A percentile compares a stretch with the other conserved stretches of the same genome.
Evolutionary conservation across 2,329 filamentous ascomycete species (phyloP).

Genomic region (Catunica adiposa): DNA sequence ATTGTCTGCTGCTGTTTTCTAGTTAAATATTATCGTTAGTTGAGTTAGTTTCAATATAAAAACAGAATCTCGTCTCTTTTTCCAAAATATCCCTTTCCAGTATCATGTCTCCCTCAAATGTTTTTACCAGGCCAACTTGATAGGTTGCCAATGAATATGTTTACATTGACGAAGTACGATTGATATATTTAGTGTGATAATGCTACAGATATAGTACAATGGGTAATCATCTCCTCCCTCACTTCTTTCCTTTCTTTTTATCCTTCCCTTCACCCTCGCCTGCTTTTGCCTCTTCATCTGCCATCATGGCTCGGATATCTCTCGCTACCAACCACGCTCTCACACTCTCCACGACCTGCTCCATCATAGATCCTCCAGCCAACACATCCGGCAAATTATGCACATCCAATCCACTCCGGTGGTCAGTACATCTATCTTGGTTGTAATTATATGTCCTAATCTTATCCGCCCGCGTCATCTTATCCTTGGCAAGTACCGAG

Average conservation of each 20-base stretch:
- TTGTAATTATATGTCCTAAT: conserved; percentile 77
- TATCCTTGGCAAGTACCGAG: conserved; percentile 61
- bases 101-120: no score
- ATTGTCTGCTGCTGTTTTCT: not conserved
- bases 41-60: not conserved
- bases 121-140: no score
- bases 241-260: conserved; percentile 3
- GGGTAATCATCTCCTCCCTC: not conserved
- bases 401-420: conserved; percentile 63
- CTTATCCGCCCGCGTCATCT: conserved; percentile 84
- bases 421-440: conserved; percentile 70
- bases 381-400: conserved; percentile 71
- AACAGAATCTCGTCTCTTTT: not conserved
- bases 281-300: conserved; percentile 36
- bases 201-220: no score
- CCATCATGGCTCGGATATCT: conserved; percentile 57
- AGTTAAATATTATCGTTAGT: not conserved
- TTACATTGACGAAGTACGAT: no score
- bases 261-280: conserved; percentile 12
- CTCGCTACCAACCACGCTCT: conserved; percentile 56
- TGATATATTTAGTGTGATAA: no score
- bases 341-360: conserved; percentile 63
- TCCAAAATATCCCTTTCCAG: no score
- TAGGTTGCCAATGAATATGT: no score
- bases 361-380: conserved; percentile 52